A percentile compares a stretch with the other conserved stretches of the same genome.
Conservation (phyloP, 768 basidiomycete species). For the Ramaria sp. region DNA sequence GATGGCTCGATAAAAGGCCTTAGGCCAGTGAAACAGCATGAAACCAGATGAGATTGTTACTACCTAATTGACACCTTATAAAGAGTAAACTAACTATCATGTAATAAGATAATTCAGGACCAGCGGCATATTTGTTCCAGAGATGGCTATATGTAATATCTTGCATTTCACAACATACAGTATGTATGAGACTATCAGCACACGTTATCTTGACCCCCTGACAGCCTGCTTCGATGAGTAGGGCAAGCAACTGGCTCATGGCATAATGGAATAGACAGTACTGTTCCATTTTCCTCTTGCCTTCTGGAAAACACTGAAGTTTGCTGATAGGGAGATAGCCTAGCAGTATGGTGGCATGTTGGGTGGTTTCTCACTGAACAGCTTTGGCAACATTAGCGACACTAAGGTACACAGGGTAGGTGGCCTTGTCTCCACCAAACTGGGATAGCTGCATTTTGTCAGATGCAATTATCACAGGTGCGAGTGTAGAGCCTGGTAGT, state of each 20-base stretch:
- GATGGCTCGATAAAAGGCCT: no score
- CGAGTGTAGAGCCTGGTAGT: not conserved
- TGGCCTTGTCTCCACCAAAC: slow-evolving; percentile 10
- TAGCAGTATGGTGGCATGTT: slow-evolving; percentile 24
- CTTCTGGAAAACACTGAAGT: slow-evolving; percentile 28
- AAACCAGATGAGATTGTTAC: no score
- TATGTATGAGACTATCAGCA: slow-evolving; percentile 25
- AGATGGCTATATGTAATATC: no score
- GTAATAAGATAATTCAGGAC: no score
- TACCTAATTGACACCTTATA: no score
- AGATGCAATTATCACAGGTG: not conserved
- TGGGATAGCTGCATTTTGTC: not conserved
- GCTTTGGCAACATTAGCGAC: slow-evolving; percentile 34
- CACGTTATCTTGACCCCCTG: slow-evolving; percentile 24
- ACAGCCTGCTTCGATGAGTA: slow-evolving; percentile 21
- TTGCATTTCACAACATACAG: no score
- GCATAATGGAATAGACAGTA: slow-evolving; percentile 28
- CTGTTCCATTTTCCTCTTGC: slow-evolving; percentile 31
- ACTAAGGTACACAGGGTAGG: slow-evolving; percentile 36
- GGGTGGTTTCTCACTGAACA: slow-evolving; percentile 25
- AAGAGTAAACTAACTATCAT: no score
- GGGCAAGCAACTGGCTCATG: slow-evolving; percentile 22
- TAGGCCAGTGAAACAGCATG: no score
- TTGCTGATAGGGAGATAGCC: slow-evolving; percentile 30
- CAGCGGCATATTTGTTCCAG: no score